A percentile compares a stretch with the other conserved stretches of the same genome.
phyloP scores from a whole-genome alignment of 352 stramenopile genomes.

The Globisporangium iwayamae region DNA sequence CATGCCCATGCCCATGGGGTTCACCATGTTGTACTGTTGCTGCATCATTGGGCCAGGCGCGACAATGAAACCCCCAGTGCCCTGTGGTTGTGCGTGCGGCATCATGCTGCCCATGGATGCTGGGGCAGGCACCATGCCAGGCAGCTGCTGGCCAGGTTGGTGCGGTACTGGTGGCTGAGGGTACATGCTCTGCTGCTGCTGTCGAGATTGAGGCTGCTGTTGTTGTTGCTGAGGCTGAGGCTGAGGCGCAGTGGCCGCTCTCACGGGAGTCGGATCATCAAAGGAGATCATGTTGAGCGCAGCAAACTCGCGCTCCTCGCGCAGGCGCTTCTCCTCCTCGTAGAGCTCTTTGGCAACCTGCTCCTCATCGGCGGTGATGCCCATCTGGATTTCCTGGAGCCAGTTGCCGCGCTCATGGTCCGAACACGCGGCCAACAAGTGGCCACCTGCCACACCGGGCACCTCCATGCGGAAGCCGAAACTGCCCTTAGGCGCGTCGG shows the following conservation, averaged over 20 bases:
- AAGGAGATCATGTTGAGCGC: conserved; percentile 83
- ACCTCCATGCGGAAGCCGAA: conserved; percentile 69
- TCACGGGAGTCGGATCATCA: conserved; percentile 30
- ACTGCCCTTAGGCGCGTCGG: conserved; percentile 42
- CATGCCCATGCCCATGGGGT: conserved; percentile 19
- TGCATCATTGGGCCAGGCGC: conserved; percentile 12
- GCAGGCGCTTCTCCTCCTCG: conserved; percentile 47
- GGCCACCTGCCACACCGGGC: conserved; percentile 49
- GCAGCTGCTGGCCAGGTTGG: not conserved
- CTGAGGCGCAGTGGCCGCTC: not conserved
- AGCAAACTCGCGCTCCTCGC: conserved; percentile 59
- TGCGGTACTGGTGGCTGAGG: not conserved
- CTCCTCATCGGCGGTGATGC: conserved; percentile 41
- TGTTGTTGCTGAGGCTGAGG: not conserved
- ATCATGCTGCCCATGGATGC: not conserved
- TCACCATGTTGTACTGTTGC: conserved; percentile 22
- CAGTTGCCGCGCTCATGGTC: conserved; percentile 77
- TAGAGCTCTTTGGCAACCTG: conserved; percentile 36
- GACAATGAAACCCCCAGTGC: conserved; percentile 6
- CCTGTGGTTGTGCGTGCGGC: not conserved
- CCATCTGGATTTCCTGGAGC: conserved; percentile 74
- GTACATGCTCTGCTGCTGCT: conserved; percentile 9
- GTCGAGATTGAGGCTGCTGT: not conserved
- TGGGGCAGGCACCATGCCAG: not conserved
- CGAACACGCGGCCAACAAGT: conserved; percentile 49